Conservation (phyloP, 1,284 basidiomycete genomes). For the Peniophora sp. region DNA sequence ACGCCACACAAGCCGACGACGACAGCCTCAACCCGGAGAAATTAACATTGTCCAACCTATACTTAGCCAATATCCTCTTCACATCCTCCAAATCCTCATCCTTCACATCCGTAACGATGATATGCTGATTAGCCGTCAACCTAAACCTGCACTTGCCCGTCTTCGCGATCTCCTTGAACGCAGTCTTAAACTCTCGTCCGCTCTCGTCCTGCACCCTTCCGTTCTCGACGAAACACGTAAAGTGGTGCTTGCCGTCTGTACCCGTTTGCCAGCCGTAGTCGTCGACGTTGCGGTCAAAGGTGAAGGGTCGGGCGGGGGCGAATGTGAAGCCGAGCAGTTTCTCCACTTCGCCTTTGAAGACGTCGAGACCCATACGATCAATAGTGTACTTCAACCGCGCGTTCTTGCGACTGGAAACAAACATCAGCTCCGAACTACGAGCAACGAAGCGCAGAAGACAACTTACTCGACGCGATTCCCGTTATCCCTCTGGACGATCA, state of each 20-base stretch:
- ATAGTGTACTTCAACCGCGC: slow-evolving; percentile 96
- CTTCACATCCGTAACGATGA: slow-evolving; percentile 82
- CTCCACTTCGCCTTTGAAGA: slow-evolving; percentile 89
- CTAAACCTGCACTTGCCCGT: slow-evolving; percentile 93
- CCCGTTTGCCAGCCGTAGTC: slow-evolving; percentile 91
- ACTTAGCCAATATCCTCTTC: slow-evolving; percentile 76
- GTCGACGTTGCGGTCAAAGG: slow-evolving; percentile 89
- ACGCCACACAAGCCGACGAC: slow-evolving; percentile 92
- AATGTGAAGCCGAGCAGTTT: slow-evolving; percentile 80
- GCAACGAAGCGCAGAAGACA: neutral
- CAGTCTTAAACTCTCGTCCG: slow-evolving; percentile 87
- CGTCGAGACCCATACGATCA: slow-evolving; percentile 85
- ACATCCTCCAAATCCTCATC: slow-evolving; percentile 69
- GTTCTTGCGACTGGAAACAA: slow-evolving; percentile 43
- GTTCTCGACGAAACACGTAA: slow-evolving; percentile 95
- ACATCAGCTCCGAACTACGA: slow-evolving; percentile 3
- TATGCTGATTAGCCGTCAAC: slow-evolving; percentile 92
- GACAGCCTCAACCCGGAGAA: slow-evolving; percentile 79
- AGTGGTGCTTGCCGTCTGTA: slow-evolving; percentile 86
- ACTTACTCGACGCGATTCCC: slow-evolving; percentile 89
- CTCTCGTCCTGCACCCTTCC: slow-evolving; percentile 94
- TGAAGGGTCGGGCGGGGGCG: slow-evolving; percentile 65
- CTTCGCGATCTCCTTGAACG: slow-evolving; percentile 87
- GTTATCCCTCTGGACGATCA: slow-evolving; percentile 93
- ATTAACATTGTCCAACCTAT: slow-evolving; percentile 87